Evolutionary conservation across 805 yeast genomes (phyloP), one percentile per base, ranked within the genome.

Genomic region (Metschnikowia chrysomelidarum): DNA sequence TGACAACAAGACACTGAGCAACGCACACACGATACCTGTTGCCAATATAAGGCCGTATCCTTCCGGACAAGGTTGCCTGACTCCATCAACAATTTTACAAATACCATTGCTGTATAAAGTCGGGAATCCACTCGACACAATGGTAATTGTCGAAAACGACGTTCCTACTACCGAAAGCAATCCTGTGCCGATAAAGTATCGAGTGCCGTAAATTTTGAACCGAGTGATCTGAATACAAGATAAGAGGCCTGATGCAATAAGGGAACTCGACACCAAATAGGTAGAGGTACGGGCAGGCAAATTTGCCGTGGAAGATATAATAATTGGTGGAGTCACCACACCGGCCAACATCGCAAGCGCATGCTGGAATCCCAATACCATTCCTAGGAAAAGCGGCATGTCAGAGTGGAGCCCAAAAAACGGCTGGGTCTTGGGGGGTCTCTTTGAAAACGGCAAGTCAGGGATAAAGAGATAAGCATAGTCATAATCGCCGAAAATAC

Each of bases 261-360:
- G 56, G 10, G 68, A 62, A 8, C 62, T 46, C 27, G 64, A 56
- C 11, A 67, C 70, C 43, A 67, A 46, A 47, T 66, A 67, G 34
- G 62, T 57, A 25, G 57, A 56, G 15, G 65, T 39, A 1, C 60
- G 67, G 8, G 65, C 49, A 21, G 59, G 62, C 30, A 88, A 67
- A 55, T 83, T 71, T 6, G 91, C 91, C 18, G 74, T 58, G 9
- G 69, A 49, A 0, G 88, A 67, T 31, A 87, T 83, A 46, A 88
- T 67, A 35, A 88, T 63, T 3, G 95, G 91, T 7, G 96, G 95
- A 6, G 93, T 68, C 23, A 84, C 82, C 33, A 88, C 76, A 52
- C 96, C 96, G 11, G 96, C 96, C 63, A 88, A 64, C 96, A 89
- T 88, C 17, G 96, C 79, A 46, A 88, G 59, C 1, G 95, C 66